Conservation (phyloP, 2,329 filamentous ascomycete genomes). For the Gaeumannomyces sp. region DNA sequence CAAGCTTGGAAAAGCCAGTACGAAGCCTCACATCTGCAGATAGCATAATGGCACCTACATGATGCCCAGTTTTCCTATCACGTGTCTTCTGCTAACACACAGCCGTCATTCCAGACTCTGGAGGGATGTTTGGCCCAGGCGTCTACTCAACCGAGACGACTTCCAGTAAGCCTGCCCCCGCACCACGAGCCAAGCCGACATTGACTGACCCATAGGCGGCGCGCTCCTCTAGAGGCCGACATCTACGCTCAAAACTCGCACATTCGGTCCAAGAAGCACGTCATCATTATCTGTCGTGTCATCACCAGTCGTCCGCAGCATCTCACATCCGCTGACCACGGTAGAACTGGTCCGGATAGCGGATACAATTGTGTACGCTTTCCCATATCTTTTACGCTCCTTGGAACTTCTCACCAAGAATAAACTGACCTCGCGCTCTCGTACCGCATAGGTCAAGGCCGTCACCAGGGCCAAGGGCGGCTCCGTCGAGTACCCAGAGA, state of each 20-base stretch:
- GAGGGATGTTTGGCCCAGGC: not conserved
- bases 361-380: too few relatives aligned
- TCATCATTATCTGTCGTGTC: not conserved
- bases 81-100: too few relatives aligned
- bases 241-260: not conserved
- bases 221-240: not conserved
- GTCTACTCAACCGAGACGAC: too few relatives aligned
- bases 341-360: too few relatives aligned
- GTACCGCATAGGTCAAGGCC: not conserved
- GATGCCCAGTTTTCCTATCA: too few relatives aligned
- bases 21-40: not conserved
- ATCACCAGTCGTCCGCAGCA: not conserved
- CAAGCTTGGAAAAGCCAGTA: not conserved
- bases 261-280: not conserved
- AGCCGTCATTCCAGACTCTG: not conserved
- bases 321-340: not conserved
- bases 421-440: too few relatives aligned
- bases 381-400: too few relatives aligned
- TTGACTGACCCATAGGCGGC: not conserved
- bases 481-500: constrained; percentile 7
- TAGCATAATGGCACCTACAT: too few relatives aligned
- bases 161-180: not conserved
- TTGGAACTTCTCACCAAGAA: too few relatives aligned
- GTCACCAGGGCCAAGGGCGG: constrained; percentile 8
- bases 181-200: not conserved